These are phyloP conservation scores for Aureobasidium sp. DNA, from an alignment of 2,329 filamentous ascomycete species.

Conservation along the genomic window DNA sequence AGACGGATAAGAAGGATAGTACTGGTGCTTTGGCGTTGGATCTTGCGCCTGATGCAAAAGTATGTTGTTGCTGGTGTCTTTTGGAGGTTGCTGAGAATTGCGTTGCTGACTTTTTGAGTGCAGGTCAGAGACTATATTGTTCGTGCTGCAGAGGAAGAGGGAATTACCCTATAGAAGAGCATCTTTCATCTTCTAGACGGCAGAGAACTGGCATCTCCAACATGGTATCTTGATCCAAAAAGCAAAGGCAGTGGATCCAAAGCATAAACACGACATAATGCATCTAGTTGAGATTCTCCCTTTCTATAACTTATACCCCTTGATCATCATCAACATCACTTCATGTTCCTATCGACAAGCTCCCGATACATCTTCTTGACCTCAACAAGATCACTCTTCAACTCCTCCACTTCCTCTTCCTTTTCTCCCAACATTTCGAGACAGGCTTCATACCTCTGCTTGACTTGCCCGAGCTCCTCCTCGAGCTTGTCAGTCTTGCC, in stretches of 20 bases:
- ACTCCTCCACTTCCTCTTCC: conserved; percentile 88
- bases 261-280: not conserved
- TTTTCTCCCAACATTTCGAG: conserved; percentile 95
- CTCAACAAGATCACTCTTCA: conserved; percentile 81
- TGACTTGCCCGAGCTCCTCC: conserved; percentile 59
- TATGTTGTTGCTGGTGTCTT: conserved; percentile 28
- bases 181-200: not conserved
- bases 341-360: conserved; percentile 56
- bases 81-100: too few species aligned
- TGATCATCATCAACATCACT: not conserved
- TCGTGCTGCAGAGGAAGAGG: conserved; percentile 74
- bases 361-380: conserved; percentile 96
- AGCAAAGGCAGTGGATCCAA: not conserved
- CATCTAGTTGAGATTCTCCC: not conserved
- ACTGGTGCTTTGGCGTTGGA: conserved; percentile 70
- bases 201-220: not conserved
- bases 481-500: conserved; percentile 59
- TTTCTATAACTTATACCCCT: not conserved
- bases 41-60: conserved; percentile 78
- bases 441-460: conserved; percentile 78
- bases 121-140: conserved; percentile 58
- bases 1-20: conserved; percentile 66
- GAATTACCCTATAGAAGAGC: conserved; percentile 52
- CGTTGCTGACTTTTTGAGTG: not conserved
- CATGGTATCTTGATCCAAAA: not conserved